Evolutionary conservation across 2,329 filamentous ascomycete genomes (phyloP), one percentile per base, ranked within the genome.

Genomic region (Phialocephala sp.): DNA sequence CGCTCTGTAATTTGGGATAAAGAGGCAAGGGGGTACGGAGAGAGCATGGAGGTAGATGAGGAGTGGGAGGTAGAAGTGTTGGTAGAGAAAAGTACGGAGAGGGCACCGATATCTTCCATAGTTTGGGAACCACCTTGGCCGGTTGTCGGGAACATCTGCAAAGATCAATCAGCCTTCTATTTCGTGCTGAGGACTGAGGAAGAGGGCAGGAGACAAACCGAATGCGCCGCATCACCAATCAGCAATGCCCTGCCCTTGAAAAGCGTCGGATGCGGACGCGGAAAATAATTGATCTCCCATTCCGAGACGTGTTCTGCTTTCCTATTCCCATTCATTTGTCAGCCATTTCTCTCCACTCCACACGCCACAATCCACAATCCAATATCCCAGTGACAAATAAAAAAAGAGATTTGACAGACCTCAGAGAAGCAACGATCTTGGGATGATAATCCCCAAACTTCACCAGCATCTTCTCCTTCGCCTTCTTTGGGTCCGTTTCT

Each of bases 181-280:
- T n/a, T n/a, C n/a, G n/a, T n/a, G n/a, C n/a, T n/a, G n/a, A 8
- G n/a, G 43, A 18, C 8, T 18, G 15, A 20, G n/a, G 20, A 50
- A 22, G n/a, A n/a, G n/a, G n/a, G n/a, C n/a, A n/a, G n/a, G n/a
- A n/a, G 45, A 50, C 45, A 11, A 50, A 50, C 45, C 35, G 76
- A 71, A 69, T 79, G 78, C n/a, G 77, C 77, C 12, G 77, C 74
- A 65, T 79, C 77, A 8, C 78, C 78, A 43, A 79, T 72, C 36
- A 77, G 67, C n/a, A 76, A 66, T 9, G 77, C 72, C 11, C 73
- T 72, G 18, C 72, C 73, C 3, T 69, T 72, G 11, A 71, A 58
- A 4, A 66, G n/a, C 24, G 52, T 27, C n/a, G 22, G 37, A 32
- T 50, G 57, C 5, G 62, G 52, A 1, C 18, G 47, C 20, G 58